Conservation (phyloP, 345 rosid species). For the Erodium maritimum region DNA sequence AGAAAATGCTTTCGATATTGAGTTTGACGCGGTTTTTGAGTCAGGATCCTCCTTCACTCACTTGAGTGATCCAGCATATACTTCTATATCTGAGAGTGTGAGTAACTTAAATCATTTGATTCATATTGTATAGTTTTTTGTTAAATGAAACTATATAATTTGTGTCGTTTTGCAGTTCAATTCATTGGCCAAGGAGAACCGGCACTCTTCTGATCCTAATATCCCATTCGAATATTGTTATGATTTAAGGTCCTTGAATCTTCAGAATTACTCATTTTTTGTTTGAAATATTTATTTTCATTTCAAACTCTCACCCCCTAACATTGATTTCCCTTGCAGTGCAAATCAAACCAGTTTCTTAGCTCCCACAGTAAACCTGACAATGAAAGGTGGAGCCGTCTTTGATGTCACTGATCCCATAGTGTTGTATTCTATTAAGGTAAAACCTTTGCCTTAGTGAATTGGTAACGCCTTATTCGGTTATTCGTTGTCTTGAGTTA, state of each 20-base stretch:
- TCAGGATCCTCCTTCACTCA: conserved; percentile 91
- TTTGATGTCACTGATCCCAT: conserved; percentile 47
- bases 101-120: conserved; percentile 18
- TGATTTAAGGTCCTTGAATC: conserved; percentile 45
- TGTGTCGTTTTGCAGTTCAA: conserved; percentile 52
- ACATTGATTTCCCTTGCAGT: conserved; percentile 16
- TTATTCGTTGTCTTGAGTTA: conserved; percentile 4
- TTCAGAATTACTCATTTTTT: conserved; percentile 2
- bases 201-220: conserved; percentile 18
- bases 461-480: neutral
- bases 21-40: conserved; percentile 70
- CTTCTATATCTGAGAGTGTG: conserved; percentile 49
- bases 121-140: neutral
- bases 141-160: conserved; percentile 1
- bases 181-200: conserved; percentile 33
- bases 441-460: conserved; percentile 14
- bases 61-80: conserved; percentile 67
- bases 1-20: conserved; percentile 37
- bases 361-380: conserved; percentile 42
- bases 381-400: conserved; percentile 65
- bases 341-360: conserved; percentile 24
- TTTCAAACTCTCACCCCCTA: neutral
- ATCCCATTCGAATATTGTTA: conserved; percentile 87
- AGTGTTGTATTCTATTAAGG: conserved; percentile 22
- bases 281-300: neutral